Evolutionary conservation across 495 filamentous ascomycete species (phyloP).

Genomic region (Penicillium malachiteum): DNA sequence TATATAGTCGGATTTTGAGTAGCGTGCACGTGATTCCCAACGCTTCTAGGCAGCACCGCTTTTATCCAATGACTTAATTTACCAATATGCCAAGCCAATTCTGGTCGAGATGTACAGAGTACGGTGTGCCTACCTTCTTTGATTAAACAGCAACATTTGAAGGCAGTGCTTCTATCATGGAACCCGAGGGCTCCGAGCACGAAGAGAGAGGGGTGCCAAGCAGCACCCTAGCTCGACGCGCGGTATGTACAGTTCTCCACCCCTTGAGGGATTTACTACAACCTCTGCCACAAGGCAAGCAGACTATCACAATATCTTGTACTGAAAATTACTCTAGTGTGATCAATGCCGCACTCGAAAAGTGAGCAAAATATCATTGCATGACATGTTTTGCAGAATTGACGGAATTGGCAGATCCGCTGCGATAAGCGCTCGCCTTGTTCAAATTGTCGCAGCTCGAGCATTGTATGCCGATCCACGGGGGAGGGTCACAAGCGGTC

Average conservation of each 20-base stretch:
- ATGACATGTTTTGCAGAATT: not conserved
- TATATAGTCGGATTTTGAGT: not conserved
- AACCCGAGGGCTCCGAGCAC: constrained; percentile 36
- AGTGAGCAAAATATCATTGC: constrained; percentile 24
- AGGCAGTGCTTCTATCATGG: constrained; percentile 21
- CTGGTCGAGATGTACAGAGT: no score
- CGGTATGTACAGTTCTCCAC: constrained; percentile 25
- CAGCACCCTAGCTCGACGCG: constrained; percentile 24
- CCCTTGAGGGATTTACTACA: no score
- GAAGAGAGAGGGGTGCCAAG: constrained; percentile 22
- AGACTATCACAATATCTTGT: not conserved
- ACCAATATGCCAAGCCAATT: no score
- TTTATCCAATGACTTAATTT: not conserved
- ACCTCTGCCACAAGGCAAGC: not conserved
- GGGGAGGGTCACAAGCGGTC: constrained; percentile 57
- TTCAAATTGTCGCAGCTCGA: constrained; percentile 47
- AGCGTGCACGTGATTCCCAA: not conserved
- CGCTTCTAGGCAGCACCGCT: not conserved
- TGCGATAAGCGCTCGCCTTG: constrained; percentile 48
- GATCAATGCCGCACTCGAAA: constrained; percentile 53
- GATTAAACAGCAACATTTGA: no score
- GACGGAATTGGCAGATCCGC: constrained; percentile 31
- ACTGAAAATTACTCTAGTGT: constrained; percentile 35
- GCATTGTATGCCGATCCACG: constrained; percentile 54
- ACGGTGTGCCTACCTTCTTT: no score